These are phyloP conservation scores for Colletotrichum somersetense DNA, from an alignment of 2,329 filamentous ascomycete genomes.

Conservation along the genomic window DNA sequence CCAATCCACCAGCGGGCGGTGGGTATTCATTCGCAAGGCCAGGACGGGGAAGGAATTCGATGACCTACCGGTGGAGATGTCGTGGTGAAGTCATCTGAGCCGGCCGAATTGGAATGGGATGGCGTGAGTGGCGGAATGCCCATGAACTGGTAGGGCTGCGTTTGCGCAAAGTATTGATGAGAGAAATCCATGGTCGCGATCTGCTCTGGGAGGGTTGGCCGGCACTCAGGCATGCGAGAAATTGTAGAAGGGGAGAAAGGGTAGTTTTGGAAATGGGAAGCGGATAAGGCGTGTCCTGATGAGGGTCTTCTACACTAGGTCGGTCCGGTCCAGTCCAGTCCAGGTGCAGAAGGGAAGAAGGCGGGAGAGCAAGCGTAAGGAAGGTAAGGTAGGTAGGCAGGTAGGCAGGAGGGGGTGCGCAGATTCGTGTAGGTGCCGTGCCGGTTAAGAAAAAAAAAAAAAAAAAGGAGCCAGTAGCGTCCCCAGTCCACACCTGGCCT, in stretches of 20 bases:
- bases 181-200: constrained; percentile 64
- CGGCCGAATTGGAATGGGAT: constrained; percentile 66
- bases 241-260: constrained; percentile 4
- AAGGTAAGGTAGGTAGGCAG: too few relatives aligned
- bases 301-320: constrained; percentile 23
- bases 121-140: constrained; percentile 67
- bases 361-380: neutral
- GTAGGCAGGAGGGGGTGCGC: constrained; percentile 4
- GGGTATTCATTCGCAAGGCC: constrained; percentile 43
- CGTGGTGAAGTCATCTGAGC: constrained; percentile 67
- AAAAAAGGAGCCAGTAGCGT: constrained; percentile 17
- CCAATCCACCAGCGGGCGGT: constrained; percentile 45
- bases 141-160: constrained; percentile 68
- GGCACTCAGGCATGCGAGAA: constrained; percentile 10
- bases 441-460: neutral
- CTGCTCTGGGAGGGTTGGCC: constrained; percentile 20
- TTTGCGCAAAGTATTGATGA: constrained; percentile 62
- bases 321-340: neutral
- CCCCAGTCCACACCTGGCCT: constrained; percentile 9
- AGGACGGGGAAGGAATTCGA: constrained; percentile 37
- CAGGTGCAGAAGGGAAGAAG: constrained; percentile 11
- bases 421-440: constrained; percentile 29
- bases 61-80: constrained; percentile 68
- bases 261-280: constrained; percentile 14
- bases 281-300: constrained; percentile 38